A percentile compares a stretch with the other conserved stretches of the same genome.
Conservation (phyloP, 768 basidiomycete species). For the Rubroboletus pulcherrimus region DNA sequence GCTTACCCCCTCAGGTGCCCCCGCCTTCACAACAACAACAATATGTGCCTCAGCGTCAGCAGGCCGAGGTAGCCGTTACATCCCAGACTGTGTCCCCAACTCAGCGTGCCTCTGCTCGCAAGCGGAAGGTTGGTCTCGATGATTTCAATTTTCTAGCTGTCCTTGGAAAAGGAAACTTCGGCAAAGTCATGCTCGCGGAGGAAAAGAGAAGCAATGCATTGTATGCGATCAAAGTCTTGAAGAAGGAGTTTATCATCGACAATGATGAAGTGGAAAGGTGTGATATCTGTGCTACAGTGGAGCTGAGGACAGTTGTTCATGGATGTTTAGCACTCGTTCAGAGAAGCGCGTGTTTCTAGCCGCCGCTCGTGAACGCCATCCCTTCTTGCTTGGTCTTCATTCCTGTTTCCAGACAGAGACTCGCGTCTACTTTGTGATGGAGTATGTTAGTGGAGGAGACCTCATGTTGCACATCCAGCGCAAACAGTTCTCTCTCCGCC, state of each 20-base stretch:
- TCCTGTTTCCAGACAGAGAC: slow-evolving; percentile 99
- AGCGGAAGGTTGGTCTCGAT: slow-evolving; percentile 91
- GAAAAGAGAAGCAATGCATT: slow-evolving; percentile 88
- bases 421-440: slow-evolving; percentile 99
- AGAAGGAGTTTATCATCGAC: slow-evolving; percentile 99
- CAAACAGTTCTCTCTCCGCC: slow-evolving; percentile 96
- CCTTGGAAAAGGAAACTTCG: slow-evolving; percentile 98
- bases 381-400: slow-evolving; percentile 93
- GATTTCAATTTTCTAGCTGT: slow-evolving; percentile 99
- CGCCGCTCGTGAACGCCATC: slow-evolving; percentile 95
- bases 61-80: slow-evolving; percentile 17
- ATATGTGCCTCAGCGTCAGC: slow-evolving; percentile 29
- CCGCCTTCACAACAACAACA: slow-evolving; percentile 23
- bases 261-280: slow-evolving; percentile 99
- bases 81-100: slow-evolving; percentile 36
- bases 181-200: slow-evolving; percentile 99
- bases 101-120: slow-evolving; percentile 45
- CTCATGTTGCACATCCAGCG: slow-evolving; percentile 99
- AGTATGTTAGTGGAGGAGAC: slow-evolving; percentile 98
- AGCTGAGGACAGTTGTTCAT: slow-evolving; percentile 3
- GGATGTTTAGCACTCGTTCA: slow-evolving; percentile 76
- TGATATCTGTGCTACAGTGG: slow-evolving; percentile 14
- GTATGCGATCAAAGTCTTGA: slow-evolving; percentile 99
- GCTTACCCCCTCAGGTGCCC: slow-evolving; percentile 17
- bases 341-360: slow-evolving; percentile 98